A percentile compares a stretch with the other conserved stretches of the same genome.
phyloP scores from a whole-genome alignment of 2,329 filamentous ascomycete genomes.

The Neopestalotiopsis rosae region DNA sequence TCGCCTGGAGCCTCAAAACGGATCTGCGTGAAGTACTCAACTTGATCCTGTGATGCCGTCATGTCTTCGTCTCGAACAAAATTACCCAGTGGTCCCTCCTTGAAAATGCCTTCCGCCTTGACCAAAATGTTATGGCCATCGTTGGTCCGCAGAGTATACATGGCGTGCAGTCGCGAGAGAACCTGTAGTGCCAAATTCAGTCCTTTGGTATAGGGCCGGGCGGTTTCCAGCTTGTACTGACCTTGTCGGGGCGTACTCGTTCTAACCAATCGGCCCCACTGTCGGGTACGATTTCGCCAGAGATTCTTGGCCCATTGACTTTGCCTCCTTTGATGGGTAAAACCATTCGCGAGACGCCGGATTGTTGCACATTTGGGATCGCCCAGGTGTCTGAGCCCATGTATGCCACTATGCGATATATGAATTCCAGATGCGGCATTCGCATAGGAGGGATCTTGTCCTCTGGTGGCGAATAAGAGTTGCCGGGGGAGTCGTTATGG shows the following conservation, averaged over 20 bases:
- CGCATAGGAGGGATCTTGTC: constrained; percentile 24
- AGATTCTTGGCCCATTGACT: constrained; percentile 25
- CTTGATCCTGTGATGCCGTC: constrained; percentile 24
- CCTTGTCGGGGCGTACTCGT: constrained; percentile 22
- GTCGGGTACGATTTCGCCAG: constrained; percentile 26
- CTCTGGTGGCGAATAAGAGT: constrained; percentile 11
- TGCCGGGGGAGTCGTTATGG: constrained; percentile 19
- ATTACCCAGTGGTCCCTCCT: not conserved
- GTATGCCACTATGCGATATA: constrained; percentile 29
- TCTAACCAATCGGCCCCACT: constrained; percentile 30
- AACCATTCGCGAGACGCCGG: constrained; percentile 23
- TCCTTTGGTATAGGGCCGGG: too few relatives aligned
- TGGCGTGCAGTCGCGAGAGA: constrained; percentile 24
- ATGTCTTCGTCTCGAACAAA: not conserved
- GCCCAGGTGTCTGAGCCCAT: constrained; percentile 24
- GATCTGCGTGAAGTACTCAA: constrained; percentile 30
- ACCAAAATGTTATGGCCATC: constrained; percentile 27
- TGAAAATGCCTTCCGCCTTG: constrained; percentile 23
- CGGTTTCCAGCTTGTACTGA: not conserved
- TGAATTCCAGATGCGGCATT: constrained; percentile 27
- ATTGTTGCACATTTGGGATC: constrained; percentile 24
- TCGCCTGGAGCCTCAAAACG: constrained; percentile 27
- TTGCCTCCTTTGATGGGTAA: constrained; percentile 27
- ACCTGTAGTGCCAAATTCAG: not conserved
- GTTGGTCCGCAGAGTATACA: constrained; percentile 27